Base-by-base conservation (phyloP, 768 basidiomycete genomes). In the Phanerodontia chrysosporium region DNA sequence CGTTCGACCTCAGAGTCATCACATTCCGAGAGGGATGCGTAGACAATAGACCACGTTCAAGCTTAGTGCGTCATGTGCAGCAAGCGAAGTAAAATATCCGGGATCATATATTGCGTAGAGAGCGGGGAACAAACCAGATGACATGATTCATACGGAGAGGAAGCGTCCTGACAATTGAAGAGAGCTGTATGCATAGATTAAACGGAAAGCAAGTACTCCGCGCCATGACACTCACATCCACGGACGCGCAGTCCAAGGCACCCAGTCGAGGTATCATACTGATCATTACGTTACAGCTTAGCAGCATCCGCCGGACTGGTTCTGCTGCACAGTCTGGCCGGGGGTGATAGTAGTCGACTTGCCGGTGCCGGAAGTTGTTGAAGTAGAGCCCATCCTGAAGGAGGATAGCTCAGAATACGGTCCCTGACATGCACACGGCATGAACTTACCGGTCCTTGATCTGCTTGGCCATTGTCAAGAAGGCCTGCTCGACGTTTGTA, bases 401-500 rank as follows among this genome's bases (percentile, higher is more conserved):
- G 22, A 35, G 9, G 42, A 58, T 13, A 49, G 9, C 16, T 28
- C 16, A 30, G 28, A 16, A 51, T 16, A 8, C 16, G 48, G 24
- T 5, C 28, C 25, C 14, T 12, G n/a, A 3, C 3, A 12, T 29
- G 36, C 7, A 39, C 35, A n/a, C 30, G 7, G 4, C 16, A 9
- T 27, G 35, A 36, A 5, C 83, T 30, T 67, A 89, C 91, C 91
- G 85, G 73, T 94, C 92, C 73, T 94, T 93, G 72, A 94, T 93
- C 75, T 93, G 92, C 80, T 96, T 92, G 3, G 97, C 95, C 84
- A 99, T 92, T 29, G 95, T 95, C 80, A 98, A 87, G 85, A 99
- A 99, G 5, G 97, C 95, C 75, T 99, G 94, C 74, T 99, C 97
- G 60, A 99, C 97, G 67, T 97, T 97, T 62, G 95, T 95, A 55